Evolutionary conservation across 257 asterid species (phyloP), one percentile per base, ranked within the genome.

Genomic region (Fraxinus quadrangulata): DNA sequence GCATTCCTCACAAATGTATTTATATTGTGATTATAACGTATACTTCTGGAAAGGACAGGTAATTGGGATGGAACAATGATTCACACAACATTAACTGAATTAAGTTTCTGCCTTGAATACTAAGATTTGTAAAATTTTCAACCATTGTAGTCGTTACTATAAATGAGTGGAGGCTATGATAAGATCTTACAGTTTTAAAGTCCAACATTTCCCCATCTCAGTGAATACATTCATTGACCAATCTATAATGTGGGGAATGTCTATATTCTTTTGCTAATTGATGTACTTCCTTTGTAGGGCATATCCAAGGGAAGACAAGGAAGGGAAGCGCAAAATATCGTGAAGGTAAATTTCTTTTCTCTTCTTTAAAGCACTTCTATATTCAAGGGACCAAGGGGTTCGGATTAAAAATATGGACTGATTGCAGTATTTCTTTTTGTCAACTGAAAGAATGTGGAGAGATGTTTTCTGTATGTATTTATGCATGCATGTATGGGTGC

Each of bases 301-400:
- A 79, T 93, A 80, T 88, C 98, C 30, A 95, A 95, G 88, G 98
- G 97, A 78, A 90, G 94, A 72, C 99, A 95, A 76, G 99, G 98
- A 63, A 91, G 98, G 85, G 97, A 93, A 80, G 99, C 98, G 16
- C 93, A 89, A 51, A 91, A 95, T 82, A 51, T 85, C 30, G 93
- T 95, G 8, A 90, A 86, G 97, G 98, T 92, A 77, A 75, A 69
- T 56, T 83, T 40, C 73, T 69, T 19, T 14, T 71, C 47, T 72
- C 72, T 71, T 73, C 71, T 77, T 75, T 33, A 28, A 14, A 17
- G 1, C 10, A 11, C 17, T 70, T 45, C 12, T 36, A 30, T 63
- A 63, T 23, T 24, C 13, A 2, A 34, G 30, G 16, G 17, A 10
- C 13, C 67, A 59, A 54, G 3, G 65, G 3, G 3, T 54, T 19